phyloP scores from a whole-genome alignment of 1,284 basidiomycete genomes.

The Golubevia sp. region DNA sequence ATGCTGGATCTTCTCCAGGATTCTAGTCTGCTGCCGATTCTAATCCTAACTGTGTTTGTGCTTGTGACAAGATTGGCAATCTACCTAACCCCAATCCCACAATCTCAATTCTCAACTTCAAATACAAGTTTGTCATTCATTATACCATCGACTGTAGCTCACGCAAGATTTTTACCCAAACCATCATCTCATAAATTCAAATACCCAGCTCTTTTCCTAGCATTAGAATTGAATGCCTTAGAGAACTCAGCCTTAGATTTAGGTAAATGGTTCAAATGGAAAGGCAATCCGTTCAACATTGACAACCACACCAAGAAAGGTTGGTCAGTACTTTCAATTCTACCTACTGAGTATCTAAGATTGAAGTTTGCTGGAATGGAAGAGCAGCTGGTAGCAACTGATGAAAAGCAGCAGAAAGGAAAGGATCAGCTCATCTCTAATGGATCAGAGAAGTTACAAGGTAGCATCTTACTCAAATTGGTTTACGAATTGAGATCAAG shows the following conservation, averaged over 20 bases:
- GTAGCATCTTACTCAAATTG: slow-evolving; percentile 34
- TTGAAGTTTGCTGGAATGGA: no score
- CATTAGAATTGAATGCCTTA: slow-evolving; percentile 69
- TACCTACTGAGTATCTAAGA: no score
- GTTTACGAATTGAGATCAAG: slow-evolving; percentile 33
- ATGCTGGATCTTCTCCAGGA: no score
- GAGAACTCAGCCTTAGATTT: slow-evolving; percentile 68
- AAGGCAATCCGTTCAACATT: no score
- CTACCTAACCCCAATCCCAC: background rate
- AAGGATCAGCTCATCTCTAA: no score
- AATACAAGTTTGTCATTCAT: no score
- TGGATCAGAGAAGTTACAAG: slow-evolving; percentile 1
- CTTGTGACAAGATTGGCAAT: background rate
- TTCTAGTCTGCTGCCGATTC: no score
- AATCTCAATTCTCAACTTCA: background rate
- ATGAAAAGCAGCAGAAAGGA: no score
- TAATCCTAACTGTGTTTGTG: no score
- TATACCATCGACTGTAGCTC: slow-evolving; percentile 59
- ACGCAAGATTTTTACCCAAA: slow-evolving; percentile 69
- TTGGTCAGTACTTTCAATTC: no score
- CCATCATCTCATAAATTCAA: slow-evolving; percentile 69
- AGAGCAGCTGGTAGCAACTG: no score
- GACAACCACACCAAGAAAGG: slow-evolving; percentile 42
- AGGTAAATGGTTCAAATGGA: slow-evolving; percentile 60
- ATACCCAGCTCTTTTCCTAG: slow-evolving; percentile 71